Base-by-base conservation (phyloP, 371 early-diverging fungal genomes). In the Mucor velutinosus region DNA sequence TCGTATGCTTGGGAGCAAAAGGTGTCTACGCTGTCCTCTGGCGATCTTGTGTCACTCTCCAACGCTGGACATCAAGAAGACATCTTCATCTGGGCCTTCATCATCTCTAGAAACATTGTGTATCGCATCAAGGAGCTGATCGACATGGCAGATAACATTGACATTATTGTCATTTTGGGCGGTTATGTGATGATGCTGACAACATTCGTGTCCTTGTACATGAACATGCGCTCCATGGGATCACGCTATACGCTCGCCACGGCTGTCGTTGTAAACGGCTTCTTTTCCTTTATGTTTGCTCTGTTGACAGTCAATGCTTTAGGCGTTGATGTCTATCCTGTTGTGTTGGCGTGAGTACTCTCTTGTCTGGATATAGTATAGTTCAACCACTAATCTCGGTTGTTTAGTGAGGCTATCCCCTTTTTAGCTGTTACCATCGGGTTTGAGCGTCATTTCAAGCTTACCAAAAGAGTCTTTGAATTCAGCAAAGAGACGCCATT, bases 381-480 rank as follows among this genome's bases (percentile, higher is more conserved):
- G 23, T 45, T 56, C 51, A 39, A 3, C 21, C 4, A 19, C 17
- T 49, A 19, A 64, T 30, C 37, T 47, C 35, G 11, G 17, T 19
- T 65, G 49, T n/a, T n/a, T 64, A 86, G 91, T 62, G 95, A 97
- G 75, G 94, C 95, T 19, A 89, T 95, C 71, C 97, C 97, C 3
- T 96, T 96, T 82, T 87, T 97, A 58, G 90, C 94, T 45, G 91
- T 95, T 60, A 94, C 94, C n/a, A 89, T 96, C 45, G 96, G 96
- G 0, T 96, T 96, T 67, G 96, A 97, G 69, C 92, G 94, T 72
- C 93, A 93, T 47, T 90, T 89, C 76, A 84, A 85, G 21, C 85
- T 97, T 67, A 91, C 95, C 65, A 90, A 91, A 65, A 87, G 94
- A 33, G 93, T 96, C 0, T 83, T 94, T 56, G 83, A 89, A 33